A percentile compares a stretch with the other conserved stretches of the same genome.
Conservation (phyloP, 306 rosid species). For the Cucurbita ficifolia region DNA sequence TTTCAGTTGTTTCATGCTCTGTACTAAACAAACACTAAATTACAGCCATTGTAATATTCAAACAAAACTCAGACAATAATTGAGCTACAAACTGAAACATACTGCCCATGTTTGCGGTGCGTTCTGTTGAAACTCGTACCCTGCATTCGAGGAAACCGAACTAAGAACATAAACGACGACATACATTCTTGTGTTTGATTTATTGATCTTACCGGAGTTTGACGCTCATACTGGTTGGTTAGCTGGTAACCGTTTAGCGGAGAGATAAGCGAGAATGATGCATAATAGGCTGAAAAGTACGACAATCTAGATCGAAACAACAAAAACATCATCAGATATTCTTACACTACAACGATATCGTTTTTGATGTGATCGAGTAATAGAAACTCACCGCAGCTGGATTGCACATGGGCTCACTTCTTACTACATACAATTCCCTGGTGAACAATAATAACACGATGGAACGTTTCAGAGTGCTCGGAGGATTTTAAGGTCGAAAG, state of each 20-base stretch:
- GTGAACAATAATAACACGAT: constrained; percentile 8
- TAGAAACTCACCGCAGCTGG: constrained; percentile 26
- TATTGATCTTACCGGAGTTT: not conserved
- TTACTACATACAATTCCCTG: constrained; percentile 35
- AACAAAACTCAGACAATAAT: not conserved
- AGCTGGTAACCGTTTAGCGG: constrained; percentile 18
- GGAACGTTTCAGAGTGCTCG: constrained; percentile 10
- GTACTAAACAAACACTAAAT: not conserved
- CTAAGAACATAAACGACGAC: not conserved
- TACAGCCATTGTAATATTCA: not conserved
- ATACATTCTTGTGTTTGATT: not conserved
- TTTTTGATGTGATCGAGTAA: not conserved
- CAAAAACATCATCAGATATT: constrained; percentile 6
- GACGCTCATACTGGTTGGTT: not conserved
- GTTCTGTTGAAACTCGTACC: not conserved
- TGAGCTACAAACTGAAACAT: not conserved
- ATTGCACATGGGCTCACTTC: constrained; percentile 19
- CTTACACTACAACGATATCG: not conserved
- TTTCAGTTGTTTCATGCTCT: not conserved
- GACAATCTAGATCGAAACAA: constrained; percentile 31
- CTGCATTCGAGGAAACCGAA: not conserved
- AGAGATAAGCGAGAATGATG: constrained; percentile 34
- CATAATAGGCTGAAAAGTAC: constrained; percentile 25
- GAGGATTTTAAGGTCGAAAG: not conserved
- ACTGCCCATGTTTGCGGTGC: not conserved